phyloP scores from a whole-genome alignment of 2,329 filamentous ascomycete genomes.

The Xylariaceae sp. region DNA sequence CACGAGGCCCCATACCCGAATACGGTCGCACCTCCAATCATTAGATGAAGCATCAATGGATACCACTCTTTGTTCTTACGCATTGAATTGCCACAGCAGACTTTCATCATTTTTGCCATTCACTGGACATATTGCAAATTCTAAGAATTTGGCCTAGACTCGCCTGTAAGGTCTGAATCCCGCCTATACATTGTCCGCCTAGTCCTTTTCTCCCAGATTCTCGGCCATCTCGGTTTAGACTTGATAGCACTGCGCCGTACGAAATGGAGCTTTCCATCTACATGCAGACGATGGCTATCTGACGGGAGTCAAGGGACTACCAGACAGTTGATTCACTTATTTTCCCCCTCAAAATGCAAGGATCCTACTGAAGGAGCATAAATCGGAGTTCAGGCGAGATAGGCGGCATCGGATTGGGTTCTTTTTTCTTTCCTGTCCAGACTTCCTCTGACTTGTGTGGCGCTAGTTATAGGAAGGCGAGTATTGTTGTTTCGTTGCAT shows the following conservation, averaged over 20 bases:
- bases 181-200: constrained; percentile 1
- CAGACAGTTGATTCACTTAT: constrained; percentile 1
- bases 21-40: constrained; percentile 6
- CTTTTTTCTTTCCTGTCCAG: constrained; percentile 3
- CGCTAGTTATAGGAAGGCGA: constrained; percentile 30
- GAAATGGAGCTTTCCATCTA: constrained; percentile 17
- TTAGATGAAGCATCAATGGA: constrained; percentile 25
- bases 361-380: constrained; percentile 15
- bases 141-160: constrained; percentile 14
- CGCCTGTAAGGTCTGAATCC: constrained; percentile 8
- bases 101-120: constrained; percentile 28
- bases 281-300: neutral
- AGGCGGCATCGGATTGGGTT: constrained; percentile 17
- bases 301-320: neutral
- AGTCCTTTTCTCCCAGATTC: constrained; percentile 3
- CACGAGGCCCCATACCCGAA: constrained; percentile 7
- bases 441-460: constrained; percentile 21
- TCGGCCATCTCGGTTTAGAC: constrained; percentile 6
- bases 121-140: constrained; percentile 31
- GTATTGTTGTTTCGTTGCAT: constrained; percentile 19
- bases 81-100: constrained; percentile 18
- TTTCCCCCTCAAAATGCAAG: neutral
- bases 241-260: constrained; percentile 1
- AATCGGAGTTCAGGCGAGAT: constrained; percentile 20
- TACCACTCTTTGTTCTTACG: constrained; percentile 25